A percentile compares a stretch with the other conserved stretches of the same genome.
These are phyloP conservation scores for Xylaria sp. DNA, from an alignment of 2,329 filamentous ascomycete genomes.

Conservation along the genomic window DNA sequence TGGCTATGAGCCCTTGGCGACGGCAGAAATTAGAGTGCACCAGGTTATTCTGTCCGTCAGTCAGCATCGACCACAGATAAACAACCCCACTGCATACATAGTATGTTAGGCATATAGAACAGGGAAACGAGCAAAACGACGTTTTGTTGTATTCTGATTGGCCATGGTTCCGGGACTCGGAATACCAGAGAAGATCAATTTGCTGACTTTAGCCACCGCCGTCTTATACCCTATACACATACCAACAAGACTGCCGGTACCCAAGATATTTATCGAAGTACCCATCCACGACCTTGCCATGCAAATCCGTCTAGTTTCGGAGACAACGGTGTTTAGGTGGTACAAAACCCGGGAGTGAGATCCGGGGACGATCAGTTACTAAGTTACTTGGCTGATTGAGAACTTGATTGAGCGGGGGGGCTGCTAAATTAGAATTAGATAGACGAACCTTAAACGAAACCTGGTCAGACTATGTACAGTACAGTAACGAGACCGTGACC, in stretches of 20 bases:
- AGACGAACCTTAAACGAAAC: not conserved
- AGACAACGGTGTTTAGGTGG: slow-evolving; percentile 34
- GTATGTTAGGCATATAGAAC: not conserved
- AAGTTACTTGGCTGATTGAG: too few relatives aligned
- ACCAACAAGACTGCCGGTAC: not conserved
- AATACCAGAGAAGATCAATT: not conserved
- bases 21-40: not conserved
- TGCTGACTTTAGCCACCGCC: not conserved
- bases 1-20: not conserved
- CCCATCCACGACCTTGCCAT: not conserved
- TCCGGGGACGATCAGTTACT: slow-evolving; percentile 8
- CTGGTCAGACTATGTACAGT: not conserved
- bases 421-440: slow-evolving; percentile 16
- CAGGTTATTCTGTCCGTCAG: not conserved
- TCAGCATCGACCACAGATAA: not conserved
- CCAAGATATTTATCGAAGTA: not conserved
- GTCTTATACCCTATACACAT: not conserved
- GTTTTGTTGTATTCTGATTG: not conserved
- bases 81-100: not conserved
- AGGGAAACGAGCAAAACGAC: not conserved
- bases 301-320: slow-evolving; percentile 16
- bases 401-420: slow-evolving; percentile 15
- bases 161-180: not conserved
- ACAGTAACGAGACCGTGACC: not conserved
- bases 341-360: slow-evolving; percentile 20